Evolutionary conservation across 768 basidiomycete species (phyloP), one percentile per base, ranked within the genome.

Genomic region (Mrakia hoshinonis): DNA sequence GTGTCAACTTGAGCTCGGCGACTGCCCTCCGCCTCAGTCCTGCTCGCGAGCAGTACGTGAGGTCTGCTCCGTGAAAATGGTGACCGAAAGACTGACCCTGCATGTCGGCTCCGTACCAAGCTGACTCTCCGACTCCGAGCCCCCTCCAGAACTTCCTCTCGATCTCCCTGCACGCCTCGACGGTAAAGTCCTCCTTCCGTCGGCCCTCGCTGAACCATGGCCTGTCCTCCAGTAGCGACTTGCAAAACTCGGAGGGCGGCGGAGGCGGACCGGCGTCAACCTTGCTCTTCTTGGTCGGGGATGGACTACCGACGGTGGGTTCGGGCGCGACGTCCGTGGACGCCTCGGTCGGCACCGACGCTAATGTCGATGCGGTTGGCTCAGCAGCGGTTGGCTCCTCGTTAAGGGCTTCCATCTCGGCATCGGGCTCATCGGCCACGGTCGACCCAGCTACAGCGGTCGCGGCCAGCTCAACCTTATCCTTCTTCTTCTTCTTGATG

Each of bases 71-170:
- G n/a, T 11, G 7, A 2, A 7, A 11, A 54, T 4, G 13, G 20
- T 54, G 43, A 11, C 20, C 1, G 38, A 15, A 68, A 36, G 74
- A 81, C 85, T 73, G 65, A 89, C 93, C 95, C 82, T 89, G 86
- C 73, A 92, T 88, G 79, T 99, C 96, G 4, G 96, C 96, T 24
- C 95, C 96, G 79, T 99, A 99, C 94, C 92, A 95, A 3, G 94
- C 87, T n/a, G 93, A 84, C 74, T 87, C 89, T 4, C 92, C 91
- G 4, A 95, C 79, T 0, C 92, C 87, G 79, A 91, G 87, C 74
- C 90, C 92, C 67, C 93, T 83, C 96, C 96, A 99, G 79, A 87
- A 97, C 68, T 88, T 84, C 38, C 93, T 83, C 80, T 97, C 94
- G 24, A 98, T 83, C 73, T 87, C 87, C 72, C 86, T 85, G 78